A percentile compares a stretch with the other conserved stretches of the same genome.
These are phyloP conservation scores for Ogataea thermomethanolica DNA, from an alignment of 805 yeast genomes.

Conservation along the genomic window DNA sequence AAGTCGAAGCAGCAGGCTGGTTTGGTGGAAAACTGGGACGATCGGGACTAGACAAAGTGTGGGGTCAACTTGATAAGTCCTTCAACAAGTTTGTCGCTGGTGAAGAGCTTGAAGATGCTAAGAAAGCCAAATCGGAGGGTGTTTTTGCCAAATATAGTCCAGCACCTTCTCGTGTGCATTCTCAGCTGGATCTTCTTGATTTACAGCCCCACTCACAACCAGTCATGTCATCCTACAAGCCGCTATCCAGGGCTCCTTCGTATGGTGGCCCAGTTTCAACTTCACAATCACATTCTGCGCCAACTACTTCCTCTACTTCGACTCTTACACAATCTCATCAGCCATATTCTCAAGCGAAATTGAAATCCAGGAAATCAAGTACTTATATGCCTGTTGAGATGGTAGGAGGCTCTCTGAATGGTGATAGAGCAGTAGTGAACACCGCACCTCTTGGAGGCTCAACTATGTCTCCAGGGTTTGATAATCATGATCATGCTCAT, in stretches of 20 bases:
- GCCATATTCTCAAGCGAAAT: slow-evolving; percentile 12
- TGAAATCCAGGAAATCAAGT: slow-evolving; percentile 10
- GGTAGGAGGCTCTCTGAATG: neutral
- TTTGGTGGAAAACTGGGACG: slow-evolving; percentile 49
- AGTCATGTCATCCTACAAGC: slow-evolving; percentile 14
- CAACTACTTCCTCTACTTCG: slow-evolving; percentile 23
- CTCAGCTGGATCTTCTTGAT: slow-evolving; percentile 34
- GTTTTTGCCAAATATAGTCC: slow-evolving; percentile 73
- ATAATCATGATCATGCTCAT: no score
- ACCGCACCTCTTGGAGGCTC: slow-evolving; percentile 9
- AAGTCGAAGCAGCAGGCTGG: slow-evolving; percentile 55
- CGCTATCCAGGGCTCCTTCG: slow-evolving; percentile 4
- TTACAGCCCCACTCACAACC: slow-evolving; percentile 23
- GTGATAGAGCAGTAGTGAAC: slow-evolving; percentile 1
- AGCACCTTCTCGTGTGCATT: slow-evolving; percentile 54
- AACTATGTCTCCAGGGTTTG: neutral
- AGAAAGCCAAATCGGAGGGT: slow-evolving; percentile 41
- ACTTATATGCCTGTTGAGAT: slow-evolving; percentile 11
- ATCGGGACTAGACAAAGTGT: slow-evolving; percentile 57
- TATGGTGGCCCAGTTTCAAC: slow-evolving; percentile 13
- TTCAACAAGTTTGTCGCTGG: slow-evolving; percentile 81
- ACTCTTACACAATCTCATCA: slow-evolving; percentile 17
- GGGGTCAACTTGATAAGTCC: slow-evolving; percentile 85
- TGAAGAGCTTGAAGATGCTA: slow-evolving; percentile 52
- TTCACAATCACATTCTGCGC: slow-evolving; percentile 22